Base-by-base conservation (phyloP, 1,284 basidiomycete genomes). In the Marasmius sp. region DNA sequence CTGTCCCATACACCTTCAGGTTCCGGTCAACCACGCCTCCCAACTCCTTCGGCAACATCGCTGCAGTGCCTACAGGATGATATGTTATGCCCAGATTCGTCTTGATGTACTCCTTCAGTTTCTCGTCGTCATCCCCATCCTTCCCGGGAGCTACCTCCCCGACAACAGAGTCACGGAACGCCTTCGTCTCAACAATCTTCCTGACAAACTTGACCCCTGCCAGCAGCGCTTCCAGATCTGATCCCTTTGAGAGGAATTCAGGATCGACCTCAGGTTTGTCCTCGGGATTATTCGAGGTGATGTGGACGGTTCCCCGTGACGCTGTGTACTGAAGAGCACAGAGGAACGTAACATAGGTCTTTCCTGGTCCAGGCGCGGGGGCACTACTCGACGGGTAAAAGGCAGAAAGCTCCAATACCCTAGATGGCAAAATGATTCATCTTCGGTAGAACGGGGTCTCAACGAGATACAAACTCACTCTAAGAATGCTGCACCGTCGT, bases 1-100 rank as follows among this genome's bases (percentile, higher is more conserved):
- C 61, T 3, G 83, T 81, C 41, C 82, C 83, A 72, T 86, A 83
- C 1, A 87, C 84, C 57, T 74, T 73, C 22, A 86, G 72, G 57
- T 76, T 72, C 14, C 43, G 12, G 37, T 66, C 64, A 4, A 68
- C 65, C 8, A 68, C 67, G 33, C 66, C 66, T n/a, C 59, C 82
- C 57, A 74, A 62, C 55, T 76, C 74, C 58, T 75, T 69, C 22
- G 83, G 83, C 51, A 84, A 71, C 83, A 85, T 84, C 0, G 80
- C 71, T 54, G 76, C 79, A 14, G 69, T 69, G 18, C 68, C 73
- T 47, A 61, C 49, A 38, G 65, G 65, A 62, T 64, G 51, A 55
- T 58, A 60, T 18, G 63, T 47, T 14, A 59, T 11, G 14, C 33
- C 10, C 38, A 63, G 49, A 33, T 54, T 54, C 6, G 5, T n/a